Percentiles rank a stretch among this genome's conserved stretches.
phyloP scores from a whole-genome alignment of 2,329 filamentous ascomycete genomes.

The Pseudodiploospora longispora region DNA sequence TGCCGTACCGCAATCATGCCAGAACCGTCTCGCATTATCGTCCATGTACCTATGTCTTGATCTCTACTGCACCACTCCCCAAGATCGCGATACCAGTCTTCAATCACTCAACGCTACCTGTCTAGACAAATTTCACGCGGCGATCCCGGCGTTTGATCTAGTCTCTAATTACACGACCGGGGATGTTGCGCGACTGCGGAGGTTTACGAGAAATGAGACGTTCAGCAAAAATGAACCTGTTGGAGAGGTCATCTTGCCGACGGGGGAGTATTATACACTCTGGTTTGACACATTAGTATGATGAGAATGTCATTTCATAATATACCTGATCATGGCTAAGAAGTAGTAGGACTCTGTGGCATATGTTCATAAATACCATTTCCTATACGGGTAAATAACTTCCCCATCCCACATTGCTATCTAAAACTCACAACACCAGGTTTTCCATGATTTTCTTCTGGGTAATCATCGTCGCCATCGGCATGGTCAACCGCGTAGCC shows the following conservation, averaged over 20 bases:
- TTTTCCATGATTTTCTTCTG: conserved; percentile 33
- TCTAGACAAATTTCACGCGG: not conserved
- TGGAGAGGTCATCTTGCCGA: conserved; percentile 26
- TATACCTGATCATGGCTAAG: conserved; percentile 5
- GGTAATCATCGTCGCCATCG: conserved; percentile 28
- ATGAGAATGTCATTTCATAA: too few species aligned
- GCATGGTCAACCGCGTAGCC: conserved; percentile 23
- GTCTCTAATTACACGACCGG: conserved; percentile 23
- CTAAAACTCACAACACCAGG: conserved; percentile 12
- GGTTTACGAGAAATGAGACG: conserved; percentile 21
- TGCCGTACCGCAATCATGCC: not conserved
- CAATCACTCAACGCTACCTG: conserved; percentile 5
- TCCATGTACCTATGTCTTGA: conserved; percentile 6
- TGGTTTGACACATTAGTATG: conserved; percentile 32
- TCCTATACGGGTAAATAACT: conserved; percentile 26
- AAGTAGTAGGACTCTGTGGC: conserved; percentile 22
- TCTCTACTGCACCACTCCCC: not conserved
- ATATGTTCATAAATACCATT: conserved; percentile 28
- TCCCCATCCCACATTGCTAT: not conserved
- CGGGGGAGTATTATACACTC: conserved; percentile 21
- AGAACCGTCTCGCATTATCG: conserved; percentile 4
- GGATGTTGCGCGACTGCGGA: conserved; percentile 21
- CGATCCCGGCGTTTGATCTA: not conserved
- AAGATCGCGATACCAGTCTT: conserved; percentile 2
- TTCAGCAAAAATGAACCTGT: conserved; percentile 9